Conservation (phyloP, 495 filamentous ascomycete genomes). For the Ascobolus immersus region DNA sequence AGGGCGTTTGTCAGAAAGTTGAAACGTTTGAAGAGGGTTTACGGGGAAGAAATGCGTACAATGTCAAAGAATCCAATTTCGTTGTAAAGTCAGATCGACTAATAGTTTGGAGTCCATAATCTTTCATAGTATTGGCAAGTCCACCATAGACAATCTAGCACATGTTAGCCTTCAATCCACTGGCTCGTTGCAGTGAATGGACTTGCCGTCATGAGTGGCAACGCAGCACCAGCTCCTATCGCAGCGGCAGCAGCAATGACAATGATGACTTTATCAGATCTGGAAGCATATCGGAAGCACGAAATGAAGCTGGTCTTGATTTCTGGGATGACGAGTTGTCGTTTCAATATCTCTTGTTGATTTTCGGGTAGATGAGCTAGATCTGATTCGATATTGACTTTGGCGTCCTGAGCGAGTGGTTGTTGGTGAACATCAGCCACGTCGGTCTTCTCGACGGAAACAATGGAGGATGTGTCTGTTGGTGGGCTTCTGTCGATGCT, state of each 20-base stretch:
- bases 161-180: constrained; percentile 37
- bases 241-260: constrained; percentile 35
- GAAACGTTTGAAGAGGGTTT: neutral
- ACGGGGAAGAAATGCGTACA: neutral
- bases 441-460: too few relatives aligned
- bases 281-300: constrained; percentile 59
- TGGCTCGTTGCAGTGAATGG: constrained; percentile 31
- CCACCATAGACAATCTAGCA: constrained; percentile 20
- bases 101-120: neutral
- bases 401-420: too few relatives aligned
- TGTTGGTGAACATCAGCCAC: too few relatives aligned
- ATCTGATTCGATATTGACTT: too few relatives aligned
- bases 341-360: constrained; percentile 40
- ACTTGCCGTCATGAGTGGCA: constrained; percentile 83
- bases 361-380: constrained; percentile 30
- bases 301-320: constrained; percentile 37
- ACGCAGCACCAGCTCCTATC: constrained; percentile 51
- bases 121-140: neutral
- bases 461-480: too few relatives aligned
- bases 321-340: constrained; percentile 42
- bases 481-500: too few relatives aligned
- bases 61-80: neutral
- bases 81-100: too few relatives aligned
- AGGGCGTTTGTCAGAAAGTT: neutral
- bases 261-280: constrained; percentile 49